phyloP scores from a whole-genome alignment of 1,284 basidiomycete species.

The Heterobasidion parviporum region DNA sequence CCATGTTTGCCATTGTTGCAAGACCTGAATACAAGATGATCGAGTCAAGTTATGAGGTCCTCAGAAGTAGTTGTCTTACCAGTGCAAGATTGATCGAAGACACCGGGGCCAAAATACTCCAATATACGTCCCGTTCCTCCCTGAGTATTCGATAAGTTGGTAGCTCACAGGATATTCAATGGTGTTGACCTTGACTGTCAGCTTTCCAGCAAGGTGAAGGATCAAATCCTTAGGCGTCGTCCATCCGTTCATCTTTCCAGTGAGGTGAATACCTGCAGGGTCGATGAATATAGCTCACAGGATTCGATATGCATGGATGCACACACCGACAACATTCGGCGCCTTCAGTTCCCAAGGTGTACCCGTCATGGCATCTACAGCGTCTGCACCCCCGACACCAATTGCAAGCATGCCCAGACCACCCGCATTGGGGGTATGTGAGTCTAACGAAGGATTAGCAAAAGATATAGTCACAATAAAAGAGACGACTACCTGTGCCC shows the following conservation, averaged over 20 bases:
- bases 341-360: slow-evolving; percentile 99
- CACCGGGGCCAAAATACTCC: slow-evolving; percentile 97
- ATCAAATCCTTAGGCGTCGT: slow-evolving; percentile 96
- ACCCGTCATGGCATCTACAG: slow-evolving; percentile 96
- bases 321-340: slow-evolving; percentile 76
- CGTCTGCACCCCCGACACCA: slow-evolving; percentile 97
- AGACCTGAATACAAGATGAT: slow-evolving; percentile 41
- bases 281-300: background rate
- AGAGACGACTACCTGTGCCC: slow-evolving; percentile 52
- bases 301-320: background rate
- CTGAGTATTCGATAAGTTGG: slow-evolving; percentile 24
- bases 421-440: slow-evolving; percentile 97
- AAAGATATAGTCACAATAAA: slow-evolving; percentile 13
- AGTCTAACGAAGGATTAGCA: slow-evolving; percentile 49
- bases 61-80: slow-evolving; percentile 33
- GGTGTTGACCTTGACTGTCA: slow-evolving; percentile 78
- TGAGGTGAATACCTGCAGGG: slow-evolving; percentile 70
- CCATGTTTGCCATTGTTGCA: slow-evolving; percentile 97
- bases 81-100: slow-evolving; percentile 87
- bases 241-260: slow-evolving; percentile 87
- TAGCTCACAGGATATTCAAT: background rate
- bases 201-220: slow-evolving; percentile 86
- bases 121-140: slow-evolving; percentile 95
- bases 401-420: slow-evolving; percentile 98
- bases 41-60: background rate